Base-by-base conservation (phyloP, 2,329 filamentous ascomycete genomes). In the Stemphylium lycopersici region DNA sequence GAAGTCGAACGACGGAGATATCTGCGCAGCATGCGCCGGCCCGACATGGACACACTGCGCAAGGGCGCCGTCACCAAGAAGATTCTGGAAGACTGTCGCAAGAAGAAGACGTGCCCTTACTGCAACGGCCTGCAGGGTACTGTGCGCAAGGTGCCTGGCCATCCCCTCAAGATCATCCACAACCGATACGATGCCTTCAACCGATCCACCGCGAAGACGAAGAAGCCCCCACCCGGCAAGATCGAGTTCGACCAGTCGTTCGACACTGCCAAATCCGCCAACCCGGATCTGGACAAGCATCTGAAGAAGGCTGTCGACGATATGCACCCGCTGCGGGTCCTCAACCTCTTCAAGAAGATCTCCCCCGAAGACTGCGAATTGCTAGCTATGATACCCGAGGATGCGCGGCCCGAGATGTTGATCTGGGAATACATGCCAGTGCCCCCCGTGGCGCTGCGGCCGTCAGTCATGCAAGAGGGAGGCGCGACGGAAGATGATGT, bases 401-500 rank as follows among this genome's bases (percentile, higher is more conserved):
- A 96, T 66, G 91, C 91, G 10, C 85, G 93, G 15, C 95, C 95
- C 0, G 95, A 99, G 73, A 96, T 96, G 87, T 96, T 98, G 74
- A 86, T 99, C 39, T 99, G 95, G 95, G 93, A 96, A 71, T 96
- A 92, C 69, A 83, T 99, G 32, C 95, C 95, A 1, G 93, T 93
- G 0, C 93, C 95, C 1, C 95, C 95, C 0, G 90, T 98, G 5
- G 96, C 91, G 64, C 96, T 99, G 67, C 85, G 95, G 55, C 95
- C 95, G 0, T 97, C 93, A 0, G 95, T 99, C 15, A 89, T 89
- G 26, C 95, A 98, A 74, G 95, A 98, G 60, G 90, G 87, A 56
- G 90, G 93, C 3, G 97, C 91, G 62, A 99, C 91, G 16, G 95
- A 99, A 75, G 95, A 99, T 70, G 95, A 99, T 68, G 84, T 99